These are phyloP conservation scores for Gastrodia elata DNA, from an alignment of 106 monocot genomes.

Conservation along the genomic window DNA sequence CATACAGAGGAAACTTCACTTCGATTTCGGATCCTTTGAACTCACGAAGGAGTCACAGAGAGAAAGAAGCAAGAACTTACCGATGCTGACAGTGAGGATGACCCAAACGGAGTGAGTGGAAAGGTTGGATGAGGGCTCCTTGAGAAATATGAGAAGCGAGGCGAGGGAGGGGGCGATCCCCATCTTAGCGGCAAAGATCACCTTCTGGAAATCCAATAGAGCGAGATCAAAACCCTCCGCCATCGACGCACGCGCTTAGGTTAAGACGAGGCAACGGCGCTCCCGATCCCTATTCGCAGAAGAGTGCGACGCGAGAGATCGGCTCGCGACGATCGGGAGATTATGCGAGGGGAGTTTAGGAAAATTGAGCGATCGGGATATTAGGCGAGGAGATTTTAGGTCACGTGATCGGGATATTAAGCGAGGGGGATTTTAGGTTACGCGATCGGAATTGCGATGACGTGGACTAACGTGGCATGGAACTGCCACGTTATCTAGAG, in stretches of 20 bases:
- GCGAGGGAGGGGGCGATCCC: constrained; percentile 66
- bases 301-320: no score
- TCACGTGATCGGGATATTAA: no score
- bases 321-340: no score
- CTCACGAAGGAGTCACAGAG: neutral
- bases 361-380: no score
- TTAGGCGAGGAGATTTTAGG: no score
- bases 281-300: constrained; percentile 10
- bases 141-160: constrained; percentile 63
- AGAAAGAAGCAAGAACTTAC: constrained; percentile 17
- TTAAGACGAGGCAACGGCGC: constrained; percentile 10
- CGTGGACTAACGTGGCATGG: no score
- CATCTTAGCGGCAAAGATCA: constrained; percentile 74
- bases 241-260: neutral
- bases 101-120: constrained; percentile 69
- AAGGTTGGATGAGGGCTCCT: constrained; percentile 43
- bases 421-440: no score
- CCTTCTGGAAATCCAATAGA: constrained; percentile 47
- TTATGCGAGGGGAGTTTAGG: no score
- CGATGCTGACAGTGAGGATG: constrained; percentile 90
- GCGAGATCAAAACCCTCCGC: constrained; percentile 49
- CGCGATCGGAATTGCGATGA: no score
- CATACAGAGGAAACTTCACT: neutral
- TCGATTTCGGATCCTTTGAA: neutral
- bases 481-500: no score